Base-by-base conservation (phyloP, 2,329 filamentous ascomycete genomes). In the Trichothecium roseum region DNA sequence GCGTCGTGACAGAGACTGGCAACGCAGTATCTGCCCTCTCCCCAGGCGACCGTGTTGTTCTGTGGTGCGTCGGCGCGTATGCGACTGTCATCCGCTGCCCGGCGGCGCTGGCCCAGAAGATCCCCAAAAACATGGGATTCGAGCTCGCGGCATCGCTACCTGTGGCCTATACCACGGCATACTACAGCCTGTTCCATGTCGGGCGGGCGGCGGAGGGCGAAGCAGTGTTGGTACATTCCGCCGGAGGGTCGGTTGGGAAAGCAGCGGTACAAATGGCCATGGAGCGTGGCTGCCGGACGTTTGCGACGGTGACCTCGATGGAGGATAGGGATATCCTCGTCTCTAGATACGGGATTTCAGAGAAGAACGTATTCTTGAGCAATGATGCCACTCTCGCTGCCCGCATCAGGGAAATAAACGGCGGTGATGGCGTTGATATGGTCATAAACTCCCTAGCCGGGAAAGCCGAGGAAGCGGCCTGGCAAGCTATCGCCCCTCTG, bases 401-500 rank as follows among this genome's bases (percentile, higher is more conserved):
- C 6, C 50, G 47, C 9, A 33, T 58, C 8, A 43, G 42, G 40
- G 28, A 35, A 5, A 38, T 39, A 2, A 57, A 53, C 5, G 34
- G 37, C 15, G 45, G 48, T 13, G 30, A 33, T 4, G 55, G 56
- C 16, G 52, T 57, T 7, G 53, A 59, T 32, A 44, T 56, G 5
- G 44, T 55, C 0, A 32, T 59, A 3, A 57, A 57, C 42, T 47
- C 43, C 7, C 28, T 52, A 10, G 37, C 51, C 7, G 53, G 55
- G 6, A 43, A 48, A 3, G 34, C 48, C 3, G 42, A 60, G 0
- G 44, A 45, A 6, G 47, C 47, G 1, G 50, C 55, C 1, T 60
- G 51, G 52, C 32, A 46, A 5, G 57, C 51, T 37, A 37, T 61
- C n/a, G 51, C 55, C 3, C 30, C 41, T 2, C 52, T 51, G 33